These are phyloP conservation scores for Aspergillus arachidicola DNA, from an alignment of 2,329 filamentous ascomycete genomes.

Conservation along the genomic window DNA sequence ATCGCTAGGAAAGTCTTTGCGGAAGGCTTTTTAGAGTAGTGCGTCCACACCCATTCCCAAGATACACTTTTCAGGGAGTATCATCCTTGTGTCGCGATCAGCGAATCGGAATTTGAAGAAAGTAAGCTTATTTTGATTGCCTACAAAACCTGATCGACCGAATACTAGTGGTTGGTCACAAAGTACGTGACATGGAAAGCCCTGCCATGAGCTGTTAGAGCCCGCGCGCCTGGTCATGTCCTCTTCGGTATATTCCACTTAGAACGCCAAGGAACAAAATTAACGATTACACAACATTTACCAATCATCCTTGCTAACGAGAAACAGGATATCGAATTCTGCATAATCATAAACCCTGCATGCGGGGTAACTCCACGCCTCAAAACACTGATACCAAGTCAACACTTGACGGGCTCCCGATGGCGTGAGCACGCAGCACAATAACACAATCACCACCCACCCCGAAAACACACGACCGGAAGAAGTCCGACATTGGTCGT, in stretches of 20 bases:
- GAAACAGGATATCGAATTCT: neutral
- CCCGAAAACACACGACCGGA: neutral
- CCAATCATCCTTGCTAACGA: too few relatives aligned
- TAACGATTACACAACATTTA: too few relatives aligned
- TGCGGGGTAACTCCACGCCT: neutral
- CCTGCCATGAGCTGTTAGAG: too few relatives aligned
- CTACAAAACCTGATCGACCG: too few relatives aligned
- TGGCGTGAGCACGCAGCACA: constrained; percentile 3
- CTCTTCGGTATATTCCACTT: too few relatives aligned
- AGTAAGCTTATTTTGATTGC: too few relatives aligned
- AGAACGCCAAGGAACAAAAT: too few relatives aligned
- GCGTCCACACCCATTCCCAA: neutral
- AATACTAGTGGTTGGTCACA: too few relatives aligned
- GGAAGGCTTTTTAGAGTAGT: neutral
- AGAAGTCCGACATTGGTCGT: neutral
- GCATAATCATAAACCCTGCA: neutral
- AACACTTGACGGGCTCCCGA: neutral
- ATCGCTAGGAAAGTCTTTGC: too few relatives aligned
- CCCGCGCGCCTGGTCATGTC: too few relatives aligned
- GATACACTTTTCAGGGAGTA: neutral
- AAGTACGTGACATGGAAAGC: too few relatives aligned
- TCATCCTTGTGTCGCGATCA: neutral
- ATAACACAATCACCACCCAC: constrained; percentile 10
- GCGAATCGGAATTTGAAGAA: fast-evolving
- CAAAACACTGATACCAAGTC: neutral